Evolutionary conservation across 1,284 basidiomycete genomes (phyloP).

Genomic region (Sporisorium iseilematis-ciliati): DNA sequence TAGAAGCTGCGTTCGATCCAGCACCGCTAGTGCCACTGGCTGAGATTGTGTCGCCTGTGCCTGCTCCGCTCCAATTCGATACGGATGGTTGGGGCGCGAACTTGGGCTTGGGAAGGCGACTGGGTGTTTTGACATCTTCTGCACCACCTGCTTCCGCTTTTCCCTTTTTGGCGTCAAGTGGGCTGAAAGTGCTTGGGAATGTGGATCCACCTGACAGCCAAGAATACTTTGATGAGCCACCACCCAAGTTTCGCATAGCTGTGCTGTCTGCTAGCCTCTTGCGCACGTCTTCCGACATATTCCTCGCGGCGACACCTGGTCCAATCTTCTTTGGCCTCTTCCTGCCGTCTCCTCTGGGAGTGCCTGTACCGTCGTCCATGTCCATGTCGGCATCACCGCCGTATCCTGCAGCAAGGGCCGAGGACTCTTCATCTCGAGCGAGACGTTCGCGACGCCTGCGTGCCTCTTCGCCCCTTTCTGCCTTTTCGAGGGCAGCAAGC

Average conservation of each 20-base stretch:
- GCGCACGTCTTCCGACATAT: conserved; percentile 67
- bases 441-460: conserved; percentile 56
- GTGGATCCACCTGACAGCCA: conserved; percentile 49
- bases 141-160: conserved; percentile 27
- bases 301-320: conserved; percentile 55
- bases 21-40: background rate
- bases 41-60: conserved; percentile 11
- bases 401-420: conserved; percentile 37
- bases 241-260: conserved; percentile 64
- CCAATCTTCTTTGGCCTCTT: conserved; percentile 61
- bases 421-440: conserved; percentile 60
- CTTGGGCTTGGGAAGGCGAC: conserved; percentile 60
- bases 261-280: conserved; percentile 67
- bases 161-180: conserved; percentile 35
- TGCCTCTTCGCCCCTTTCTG: conserved; percentile 64
- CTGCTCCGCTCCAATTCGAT: conserved; percentile 27
- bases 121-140: conserved; percentile 28
- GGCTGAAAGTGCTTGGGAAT: conserved; percentile 34
- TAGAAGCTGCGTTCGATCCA: conserved; percentile 6
- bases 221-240: conserved; percentile 56
- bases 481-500: conserved; percentile 66
- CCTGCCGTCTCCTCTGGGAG: conserved; percentile 31
- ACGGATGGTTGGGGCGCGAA: conserved; percentile 60
- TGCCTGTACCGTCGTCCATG: conserved; percentile 43
- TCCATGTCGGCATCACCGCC: conserved; percentile 34